Conservation (phyloP, 345 rosid genomes). For the Noccaea caerulescens region DNA sequence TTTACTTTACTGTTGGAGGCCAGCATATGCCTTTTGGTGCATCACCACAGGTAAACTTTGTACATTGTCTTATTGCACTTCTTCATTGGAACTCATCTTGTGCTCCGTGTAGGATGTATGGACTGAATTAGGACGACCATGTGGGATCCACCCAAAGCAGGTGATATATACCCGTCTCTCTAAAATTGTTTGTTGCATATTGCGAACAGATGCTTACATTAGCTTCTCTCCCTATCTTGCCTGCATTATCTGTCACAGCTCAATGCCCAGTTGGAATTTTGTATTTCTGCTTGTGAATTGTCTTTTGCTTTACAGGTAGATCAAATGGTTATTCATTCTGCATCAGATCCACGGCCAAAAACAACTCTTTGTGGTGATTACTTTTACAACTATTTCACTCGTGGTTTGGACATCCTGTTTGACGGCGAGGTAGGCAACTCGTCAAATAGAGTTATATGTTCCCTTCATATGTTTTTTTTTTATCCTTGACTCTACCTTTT, state of each 20-base stretch:
- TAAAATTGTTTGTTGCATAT: constrained; percentile 21
- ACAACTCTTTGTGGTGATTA: constrained; percentile 92
- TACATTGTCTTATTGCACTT: constrained; percentile 19
- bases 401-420: constrained; percentile 93
- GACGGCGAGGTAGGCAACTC: constrained; percentile 79
- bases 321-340: constrained; percentile 98
- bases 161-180: constrained; percentile 41
- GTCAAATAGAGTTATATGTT: constrained; percentile 25
- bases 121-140: constrained; percentile 97
- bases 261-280: constrained; percentile 5
- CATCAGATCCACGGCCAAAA: constrained; percentile 81
- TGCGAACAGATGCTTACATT: constrained; percentile 15
- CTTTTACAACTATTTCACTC: constrained; percentile 92
- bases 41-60: constrained; percentile 83
- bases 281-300: constrained; percentile 24
- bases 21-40: constrained; percentile 95
- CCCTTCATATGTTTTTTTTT: constrained; percentile 17
- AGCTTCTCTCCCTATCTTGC: constrained; percentile 23
- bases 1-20: constrained; percentile 79
- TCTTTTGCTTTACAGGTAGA: constrained; percentile 64
- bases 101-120: constrained; percentile 78
- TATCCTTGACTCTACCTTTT: constrained; percentile 18
- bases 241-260: constrained; percentile 20
- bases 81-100: constrained; percentile 25
- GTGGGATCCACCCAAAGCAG: constrained; percentile 98